Evolutionary conservation across 139 green algal genomes (phyloP), one percentile per base, ranked within the genome.

Genomic region (Limnomonas spitsbergensis): DNA sequence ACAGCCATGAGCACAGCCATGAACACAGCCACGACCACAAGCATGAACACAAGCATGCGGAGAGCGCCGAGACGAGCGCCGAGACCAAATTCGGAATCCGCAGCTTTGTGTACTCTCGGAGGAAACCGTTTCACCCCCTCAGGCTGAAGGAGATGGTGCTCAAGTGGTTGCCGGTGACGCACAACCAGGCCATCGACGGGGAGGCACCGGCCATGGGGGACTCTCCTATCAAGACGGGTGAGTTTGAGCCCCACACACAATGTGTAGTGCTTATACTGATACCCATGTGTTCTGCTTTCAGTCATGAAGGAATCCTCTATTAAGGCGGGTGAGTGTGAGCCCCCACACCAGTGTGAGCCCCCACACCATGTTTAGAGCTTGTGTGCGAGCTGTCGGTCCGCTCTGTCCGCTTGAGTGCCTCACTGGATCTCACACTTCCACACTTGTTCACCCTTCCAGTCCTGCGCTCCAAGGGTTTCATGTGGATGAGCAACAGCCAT

Each of bases 81-180:
- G 86, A 80, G 0, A 67, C 68, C 36, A 88, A 91, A 9, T 98
- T 97, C 86, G 94, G 94, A 80, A 98, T 98, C 79, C 69, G 67
- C 29, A 91, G 73, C 78, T 98, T 98, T 80, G 94, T 98, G 26
- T 98, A 98, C 89, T 42, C 47, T 0, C 81, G 91, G 47, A 84
- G 94, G 4, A 79, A 78, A 40, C 94, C 94, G 0, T 98, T 98
- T 85, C 94, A 98, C 83, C 91, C 92, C 0, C 89, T n/a, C n/a
- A 90, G 89, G 69, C 81, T 97, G 53, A 88, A 89, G 66, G 87
- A 96, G 47, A 87, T 92, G 77, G 92, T 98, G 72, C 88, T 97
- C 38, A 80, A 80, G 26, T 97, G 94, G 94, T 86, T 97, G 82
- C 94, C 94, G 0, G 94, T 96, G 0, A 86, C 82, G 0, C 78